Evolutionary conservation across 2,329 filamentous ascomycete genomes (phyloP).

Genomic region (Nothomitra cinnamomea): DNA sequence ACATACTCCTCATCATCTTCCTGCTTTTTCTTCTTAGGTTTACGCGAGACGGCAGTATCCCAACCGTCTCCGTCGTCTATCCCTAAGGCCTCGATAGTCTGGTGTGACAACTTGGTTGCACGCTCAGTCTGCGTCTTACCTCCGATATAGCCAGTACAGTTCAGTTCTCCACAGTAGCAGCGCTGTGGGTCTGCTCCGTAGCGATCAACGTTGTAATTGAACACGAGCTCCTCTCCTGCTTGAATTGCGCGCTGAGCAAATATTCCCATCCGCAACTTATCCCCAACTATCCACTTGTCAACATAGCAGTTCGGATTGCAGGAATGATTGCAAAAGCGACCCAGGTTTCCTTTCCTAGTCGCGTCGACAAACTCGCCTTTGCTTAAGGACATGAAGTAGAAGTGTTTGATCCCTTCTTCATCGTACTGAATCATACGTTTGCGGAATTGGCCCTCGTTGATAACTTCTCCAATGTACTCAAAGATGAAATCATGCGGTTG

Average conservation of each 20-base stretch:
- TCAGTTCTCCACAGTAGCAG: constrained; percentile 88
- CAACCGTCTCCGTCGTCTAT: constrained; percentile 86
- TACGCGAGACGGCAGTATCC: constrained; percentile 81
- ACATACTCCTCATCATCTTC: constrained; percentile 94
- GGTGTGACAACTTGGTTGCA: constrained; percentile 75
- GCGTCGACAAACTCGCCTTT: constrained; percentile 96
- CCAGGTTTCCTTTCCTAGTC: constrained; percentile 89
- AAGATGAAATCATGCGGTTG: constrained; percentile 83
- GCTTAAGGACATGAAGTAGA: constrained; percentile 98
- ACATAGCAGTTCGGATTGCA: constrained; percentile 99
- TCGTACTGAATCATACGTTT: constrained; percentile 87
- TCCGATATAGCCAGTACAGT: constrained; percentile 91
- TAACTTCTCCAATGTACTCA: constrained; percentile 97
- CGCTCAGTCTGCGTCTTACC: constrained; percentile 96
- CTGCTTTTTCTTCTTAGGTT: constrained; percentile 79
- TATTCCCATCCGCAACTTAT: constrained; percentile 97
- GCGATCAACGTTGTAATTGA: constrained; percentile 98
- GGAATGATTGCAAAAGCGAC: constrained; percentile 96
- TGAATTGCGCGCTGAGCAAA: constrained; percentile 76
- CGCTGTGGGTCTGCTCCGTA: constrained; percentile 94
- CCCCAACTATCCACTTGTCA: constrained; percentile 97
- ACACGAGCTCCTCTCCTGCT: constrained; percentile 86
- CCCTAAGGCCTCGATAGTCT: constrained; percentile 85
- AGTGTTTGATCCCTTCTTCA: constrained; percentile 93
- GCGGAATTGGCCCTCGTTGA: constrained; percentile 80